Base-by-base conservation (phyloP, 352 stramenopile genomes). In the Phytopythium helicoides region DNA sequence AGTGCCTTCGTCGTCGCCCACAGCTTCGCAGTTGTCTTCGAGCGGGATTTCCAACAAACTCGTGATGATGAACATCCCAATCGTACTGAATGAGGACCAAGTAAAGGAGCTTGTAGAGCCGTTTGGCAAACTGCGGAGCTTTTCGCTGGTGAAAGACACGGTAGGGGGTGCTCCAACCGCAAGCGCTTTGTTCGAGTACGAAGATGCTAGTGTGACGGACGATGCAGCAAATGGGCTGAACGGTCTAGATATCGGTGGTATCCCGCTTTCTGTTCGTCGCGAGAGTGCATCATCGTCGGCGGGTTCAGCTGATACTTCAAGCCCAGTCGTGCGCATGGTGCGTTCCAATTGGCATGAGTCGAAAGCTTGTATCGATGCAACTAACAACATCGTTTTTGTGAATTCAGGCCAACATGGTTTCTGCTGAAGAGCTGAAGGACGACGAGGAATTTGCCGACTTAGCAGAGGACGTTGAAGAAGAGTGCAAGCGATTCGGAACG, bases 381-480 rank as follows among this genome's bases (percentile, higher is more conserved):
- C 21, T 11, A 23, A 16, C 47, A 0, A 44, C 16, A 14, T 41
- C 33, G 8, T 37, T 39, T 39, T 33, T 28, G 7, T 56, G 36
- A 26, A 31, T 15, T 48, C 52, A 93, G 86, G 67, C 68, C 38
- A 94, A 95, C 62, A 95, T 95, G 83, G 77, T 95, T 57, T 82
- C 77, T 45, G 56, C 83, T 66, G 77, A 89, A 63, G 86, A 95
- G 47, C 69, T 95, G 31, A 81, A 76, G 46, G 78, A 95, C 79
- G 86, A 95, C 47, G 79, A 90, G 45, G 81, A 92, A 54, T 95
- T 80, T 80, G 74, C 76, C 57, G 86, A 95, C 71, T 66, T 95
- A 68, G 83, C 86, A 64, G 83, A 94, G 77, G 86, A 95, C 64
- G 83, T 95, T 45, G 83, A 93, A 66, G 82, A 94, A 62, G 86